Conservation (phyloP, 116 monocot species). For the Dioscorea cayenensis region DNA sequence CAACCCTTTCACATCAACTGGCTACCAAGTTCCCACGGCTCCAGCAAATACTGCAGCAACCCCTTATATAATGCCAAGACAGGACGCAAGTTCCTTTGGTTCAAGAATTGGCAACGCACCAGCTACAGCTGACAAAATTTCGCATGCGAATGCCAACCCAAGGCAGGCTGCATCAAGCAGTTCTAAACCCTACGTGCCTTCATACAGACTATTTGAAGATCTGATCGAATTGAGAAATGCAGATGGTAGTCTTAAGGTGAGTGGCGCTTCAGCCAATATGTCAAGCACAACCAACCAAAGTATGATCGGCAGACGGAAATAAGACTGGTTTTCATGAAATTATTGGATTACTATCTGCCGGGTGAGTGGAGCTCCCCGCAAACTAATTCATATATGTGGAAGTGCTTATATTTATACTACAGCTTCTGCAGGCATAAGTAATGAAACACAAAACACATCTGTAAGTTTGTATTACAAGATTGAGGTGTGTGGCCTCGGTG, state of each 20-base stretch:
- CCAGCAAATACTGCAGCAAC: background rate
- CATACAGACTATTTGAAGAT: slow-evolving; percentile 76
- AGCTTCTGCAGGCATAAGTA: too few species aligned
- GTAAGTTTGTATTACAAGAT: too few species aligned
- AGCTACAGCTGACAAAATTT: background rate
- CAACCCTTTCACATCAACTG: too few species aligned
- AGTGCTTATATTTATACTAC: too few species aligned
- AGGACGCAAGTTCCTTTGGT: slow-evolving; percentile 18
- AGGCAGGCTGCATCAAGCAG: slow-evolving; percentile 5
- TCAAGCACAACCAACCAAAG: background rate
- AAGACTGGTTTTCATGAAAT: background rate
- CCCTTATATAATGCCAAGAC: background rate
- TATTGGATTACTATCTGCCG: too few species aligned
- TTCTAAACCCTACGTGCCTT: slow-evolving; percentile 46
- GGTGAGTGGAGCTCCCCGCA: too few species aligned
- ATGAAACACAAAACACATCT: too few species aligned
- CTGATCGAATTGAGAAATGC: slow-evolving; percentile 56
- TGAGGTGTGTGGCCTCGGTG: too few species aligned
- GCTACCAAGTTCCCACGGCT: background rate
- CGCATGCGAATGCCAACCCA: slow-evolving; percentile 6
- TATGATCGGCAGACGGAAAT: slow-evolving; percentile 33
- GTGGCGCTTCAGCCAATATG: slow-evolving; percentile 9
- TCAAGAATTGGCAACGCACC: slow-evolving; percentile 5
- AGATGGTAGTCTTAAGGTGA: slow-evolving; percentile 46
- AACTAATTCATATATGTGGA: too few species aligned